Percentiles rank a stretch among this genome's conserved stretches.
Conservation (phyloP, 2,329 filamentous ascomycete species). For the Clonostachys rosea region DNA sequence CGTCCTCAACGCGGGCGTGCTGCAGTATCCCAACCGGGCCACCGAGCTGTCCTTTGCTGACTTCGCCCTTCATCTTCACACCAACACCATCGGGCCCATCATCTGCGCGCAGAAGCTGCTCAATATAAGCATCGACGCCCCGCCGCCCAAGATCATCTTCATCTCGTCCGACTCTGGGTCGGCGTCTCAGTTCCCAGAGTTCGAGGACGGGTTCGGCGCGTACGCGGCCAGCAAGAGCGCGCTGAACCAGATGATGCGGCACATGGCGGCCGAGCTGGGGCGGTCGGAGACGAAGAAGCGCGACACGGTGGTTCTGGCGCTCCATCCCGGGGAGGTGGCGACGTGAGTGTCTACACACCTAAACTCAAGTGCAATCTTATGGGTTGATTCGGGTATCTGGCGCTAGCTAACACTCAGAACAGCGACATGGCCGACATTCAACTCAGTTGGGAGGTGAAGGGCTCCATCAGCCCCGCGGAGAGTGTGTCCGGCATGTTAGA, state of each 20-base stretch:
- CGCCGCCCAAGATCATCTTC: conserved; percentile 2
- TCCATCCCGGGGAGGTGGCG: too few relatives aligned
- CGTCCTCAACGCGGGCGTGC: conserved; percentile 2
- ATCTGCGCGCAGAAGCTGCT: conserved; percentile 6
- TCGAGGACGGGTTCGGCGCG: conserved; percentile 6
- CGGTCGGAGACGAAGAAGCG: too few relatives aligned
- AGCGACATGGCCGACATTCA: too few relatives aligned
- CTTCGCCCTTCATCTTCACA: conserved; percentile 6
- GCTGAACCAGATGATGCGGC: conserved; percentile 4
- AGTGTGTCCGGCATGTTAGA: too few relatives aligned
- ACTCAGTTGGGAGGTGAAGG: too few relatives aligned
- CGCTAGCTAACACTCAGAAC: too few relatives aligned
- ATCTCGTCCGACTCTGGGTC: conserved; percentile 5
- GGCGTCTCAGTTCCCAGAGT: conserved; percentile 1
- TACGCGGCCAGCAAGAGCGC: conserved; percentile 6
- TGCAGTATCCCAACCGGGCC: conserved; percentile 3
- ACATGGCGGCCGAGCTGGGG: too few relatives aligned
- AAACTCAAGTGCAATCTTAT: too few relatives aligned
- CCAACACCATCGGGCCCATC: conserved; percentile 6
- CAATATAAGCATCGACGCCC: conserved; percentile 1
- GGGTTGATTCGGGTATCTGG: too few relatives aligned
- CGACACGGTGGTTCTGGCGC: too few relatives aligned
- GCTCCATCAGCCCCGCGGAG: too few relatives aligned
- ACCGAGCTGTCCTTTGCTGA: conserved; percentile 4
- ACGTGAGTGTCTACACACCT: too few relatives aligned